Percentiles rank a stretch among this genome's conserved stretches.
Conservation (phyloP, 345 rosid genomes). For the Citrus sp. region DNA sequence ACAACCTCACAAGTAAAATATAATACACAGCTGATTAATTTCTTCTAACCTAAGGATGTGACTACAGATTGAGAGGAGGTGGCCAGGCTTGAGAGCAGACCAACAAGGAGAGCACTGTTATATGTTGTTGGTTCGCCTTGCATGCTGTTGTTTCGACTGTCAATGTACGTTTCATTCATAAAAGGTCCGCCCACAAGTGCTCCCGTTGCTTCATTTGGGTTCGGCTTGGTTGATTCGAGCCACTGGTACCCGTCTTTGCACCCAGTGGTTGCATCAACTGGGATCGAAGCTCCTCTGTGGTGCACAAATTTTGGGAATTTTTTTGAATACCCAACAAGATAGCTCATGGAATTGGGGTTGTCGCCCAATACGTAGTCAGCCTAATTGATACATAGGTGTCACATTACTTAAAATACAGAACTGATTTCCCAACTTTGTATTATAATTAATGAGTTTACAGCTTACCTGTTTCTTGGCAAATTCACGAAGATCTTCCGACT, state of each 20-base stretch:
- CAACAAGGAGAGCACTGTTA: constrained; percentile 77
- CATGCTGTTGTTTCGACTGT: constrained; percentile 63
- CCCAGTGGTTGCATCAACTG: constrained; percentile 57
- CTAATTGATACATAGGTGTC: constrained; percentile 25
- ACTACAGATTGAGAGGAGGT: constrained; percentile 60
- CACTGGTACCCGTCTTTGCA: constrained; percentile 78
- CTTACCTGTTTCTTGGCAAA: constrained; percentile 87
- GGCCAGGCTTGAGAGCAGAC: constrained; percentile 76
- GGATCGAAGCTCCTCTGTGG: constrained; percentile 97
- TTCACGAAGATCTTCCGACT: constrained; percentile 74
- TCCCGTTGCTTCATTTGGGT: constrained; percentile 83
- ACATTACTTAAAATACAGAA: too few species aligned
- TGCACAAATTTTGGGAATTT: constrained; percentile 77
- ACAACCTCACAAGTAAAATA: background rate
- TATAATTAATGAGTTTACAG: background rate
- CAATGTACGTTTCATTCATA: constrained; percentile 64
- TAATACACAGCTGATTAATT: background rate
- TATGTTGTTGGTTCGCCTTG: constrained; percentile 89
- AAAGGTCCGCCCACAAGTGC: constrained; percentile 92
- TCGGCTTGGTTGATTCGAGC: constrained; percentile 56
- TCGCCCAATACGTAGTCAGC: constrained; percentile 88
- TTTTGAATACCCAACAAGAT: constrained; percentile 83
- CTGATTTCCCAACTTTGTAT: too few species aligned
- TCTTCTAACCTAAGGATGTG: constrained; percentile 43
- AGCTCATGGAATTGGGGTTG: constrained; percentile 78